These are phyloP conservation scores for Polyporus arcularius DNA, from an alignment of 768 basidiomycete genomes.

Conservation along the genomic window DNA sequence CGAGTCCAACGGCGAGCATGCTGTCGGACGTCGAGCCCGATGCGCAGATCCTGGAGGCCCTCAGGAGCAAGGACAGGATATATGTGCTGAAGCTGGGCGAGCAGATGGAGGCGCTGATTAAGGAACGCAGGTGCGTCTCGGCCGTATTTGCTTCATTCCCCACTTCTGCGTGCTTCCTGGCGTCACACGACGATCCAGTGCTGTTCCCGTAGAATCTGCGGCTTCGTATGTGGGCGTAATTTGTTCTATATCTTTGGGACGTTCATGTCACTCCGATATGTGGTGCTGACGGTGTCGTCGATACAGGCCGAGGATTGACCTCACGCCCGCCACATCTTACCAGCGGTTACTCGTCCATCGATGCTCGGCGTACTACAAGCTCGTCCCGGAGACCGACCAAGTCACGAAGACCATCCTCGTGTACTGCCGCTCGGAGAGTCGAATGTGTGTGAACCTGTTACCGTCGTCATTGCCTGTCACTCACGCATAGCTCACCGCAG, in stretches of 20 bases:
- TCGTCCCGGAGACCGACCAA: constrained; percentile 70
- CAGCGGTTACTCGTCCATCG: constrained; percentile 86
- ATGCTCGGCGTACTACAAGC: constrained; percentile 78
- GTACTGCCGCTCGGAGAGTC: constrained; percentile 58
- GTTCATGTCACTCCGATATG: constrained; percentile 3
- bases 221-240: neutral
- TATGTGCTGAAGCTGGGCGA: constrained; percentile 90
- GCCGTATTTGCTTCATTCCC: constrained; percentile 4
- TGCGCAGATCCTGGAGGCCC: constrained; percentile 81
- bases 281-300: constrained; percentile 9
- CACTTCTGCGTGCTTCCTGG: constrained; percentile 1
- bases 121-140: constrained; percentile 63
- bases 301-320: constrained; percentile 60
- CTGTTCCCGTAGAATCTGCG: neutral
- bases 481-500: constrained; percentile 38
- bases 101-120: constrained; percentile 78
- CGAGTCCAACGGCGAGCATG: neutral
- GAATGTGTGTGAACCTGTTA: constrained; percentile 59
- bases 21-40: constrained; percentile 54
- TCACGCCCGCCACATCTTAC: constrained; percentile 74
- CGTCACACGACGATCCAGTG: constrained; percentile 18
- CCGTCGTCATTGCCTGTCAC: constrained; percentile 9
- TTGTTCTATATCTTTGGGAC: neutral
- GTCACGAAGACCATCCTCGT: constrained; percentile 65
- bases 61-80: constrained; percentile 84